Percentiles rank a stretch among this genome's conserved stretches.
phyloP scores from a whole-genome alignment of 2,329 filamentous ascomycete genomes.

The Penicillium expansum region DNA sequence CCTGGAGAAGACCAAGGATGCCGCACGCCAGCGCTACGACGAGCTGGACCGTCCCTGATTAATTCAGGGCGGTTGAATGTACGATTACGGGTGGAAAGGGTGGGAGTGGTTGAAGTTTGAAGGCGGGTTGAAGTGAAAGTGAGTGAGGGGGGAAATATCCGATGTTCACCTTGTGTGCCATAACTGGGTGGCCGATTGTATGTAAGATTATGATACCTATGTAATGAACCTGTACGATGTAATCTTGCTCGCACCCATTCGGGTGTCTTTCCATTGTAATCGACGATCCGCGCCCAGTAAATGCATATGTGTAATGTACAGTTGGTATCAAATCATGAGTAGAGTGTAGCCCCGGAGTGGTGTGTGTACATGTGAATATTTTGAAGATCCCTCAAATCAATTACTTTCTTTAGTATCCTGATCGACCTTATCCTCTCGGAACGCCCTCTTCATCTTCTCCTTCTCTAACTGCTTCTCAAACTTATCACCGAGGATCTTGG shows the following conservation, averaged over 20 bases:
- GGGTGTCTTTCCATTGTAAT: slow-evolving; percentile 9
- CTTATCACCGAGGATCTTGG: slow-evolving; percentile 48
- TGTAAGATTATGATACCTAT: not conserved
- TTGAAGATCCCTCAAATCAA: not conserved
- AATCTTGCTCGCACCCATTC: not conserved
- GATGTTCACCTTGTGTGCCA: not conserved
- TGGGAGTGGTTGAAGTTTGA: not conserved
- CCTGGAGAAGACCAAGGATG: slow-evolving; percentile 47
- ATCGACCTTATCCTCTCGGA: slow-evolving; percentile 10
- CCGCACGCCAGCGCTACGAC: slow-evolving; percentile 49
- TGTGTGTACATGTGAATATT: not conserved
- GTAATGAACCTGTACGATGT: not conserved
- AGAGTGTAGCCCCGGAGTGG: slow-evolving; percentile 16
- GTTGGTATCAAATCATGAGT: slow-evolving; percentile 21
- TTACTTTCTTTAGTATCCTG: slow-evolving; percentile 8
- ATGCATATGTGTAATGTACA: slow-evolving; percentile 19
- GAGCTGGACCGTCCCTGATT: slow-evolving; percentile 32
- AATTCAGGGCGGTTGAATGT: slow-evolving; percentile 2
- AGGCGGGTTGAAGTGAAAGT: not conserved
- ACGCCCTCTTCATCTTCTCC: slow-evolving; percentile 28
- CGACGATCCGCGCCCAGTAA: slow-evolving; percentile 10
- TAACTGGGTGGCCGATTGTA: not conserved
- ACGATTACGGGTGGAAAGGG: slow-evolving; percentile 9
- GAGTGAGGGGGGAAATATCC: not conserved
- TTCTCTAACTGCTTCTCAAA: slow-evolving; percentile 44